Evolutionary conservation across 352 stramenopile species (phyloP).

Genomic region (Peronospora farinosa): DNA sequence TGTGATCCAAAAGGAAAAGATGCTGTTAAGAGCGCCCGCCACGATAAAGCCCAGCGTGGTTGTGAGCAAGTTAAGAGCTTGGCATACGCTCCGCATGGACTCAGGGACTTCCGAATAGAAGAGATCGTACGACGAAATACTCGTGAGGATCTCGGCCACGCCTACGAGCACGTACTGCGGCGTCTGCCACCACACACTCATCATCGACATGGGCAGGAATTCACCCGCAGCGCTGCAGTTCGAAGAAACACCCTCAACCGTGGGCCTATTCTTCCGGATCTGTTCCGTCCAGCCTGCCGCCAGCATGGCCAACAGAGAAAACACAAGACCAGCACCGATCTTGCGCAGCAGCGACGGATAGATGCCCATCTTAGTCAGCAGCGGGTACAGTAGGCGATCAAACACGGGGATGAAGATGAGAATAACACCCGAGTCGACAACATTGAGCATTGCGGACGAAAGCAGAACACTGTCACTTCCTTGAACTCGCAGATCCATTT

Average conservation of each 20-base stretch:
- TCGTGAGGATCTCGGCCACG: slow-evolving; percentile 85
- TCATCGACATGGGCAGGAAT: slow-evolving; percentile 59
- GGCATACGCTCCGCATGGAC: slow-evolving; percentile 87
- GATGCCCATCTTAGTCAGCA: slow-evolving; percentile 54
- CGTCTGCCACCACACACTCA: slow-evolving; percentile 89
- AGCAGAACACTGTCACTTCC: slow-evolving; percentile 45
- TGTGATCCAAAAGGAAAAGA: slow-evolving; percentile 88
- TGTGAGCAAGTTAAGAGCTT: slow-evolving; percentile 86
- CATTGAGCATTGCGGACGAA: slow-evolving; percentile 80
- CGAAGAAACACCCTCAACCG: slow-evolving; percentile 45
- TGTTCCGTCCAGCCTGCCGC: slow-evolving; percentile 64
- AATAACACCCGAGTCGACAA: slow-evolving; percentile 86
- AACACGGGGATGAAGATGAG: slow-evolving; percentile 88
- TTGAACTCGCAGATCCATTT: slow-evolving; percentile 84
- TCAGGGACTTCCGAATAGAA: slow-evolving; percentile 90
- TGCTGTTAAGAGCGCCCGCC: slow-evolving; percentile 73
- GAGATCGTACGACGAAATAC: slow-evolving; percentile 86
- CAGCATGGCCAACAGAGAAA: slow-evolving; percentile 73
- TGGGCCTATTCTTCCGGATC: slow-evolving; percentile 49
- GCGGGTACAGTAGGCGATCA: slow-evolving; percentile 76
- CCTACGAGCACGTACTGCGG: slow-evolving; percentile 88
- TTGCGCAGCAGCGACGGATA: slow-evolving; percentile 80
- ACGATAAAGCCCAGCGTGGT: slow-evolving; percentile 87
- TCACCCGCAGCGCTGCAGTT: slow-evolving; percentile 70
- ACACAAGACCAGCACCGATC: slow-evolving; percentile 82